These are phyloP conservation scores for Anacardium occidentale DNA, from an alignment of 345 rosid species.

Conservation along the genomic window DNA sequence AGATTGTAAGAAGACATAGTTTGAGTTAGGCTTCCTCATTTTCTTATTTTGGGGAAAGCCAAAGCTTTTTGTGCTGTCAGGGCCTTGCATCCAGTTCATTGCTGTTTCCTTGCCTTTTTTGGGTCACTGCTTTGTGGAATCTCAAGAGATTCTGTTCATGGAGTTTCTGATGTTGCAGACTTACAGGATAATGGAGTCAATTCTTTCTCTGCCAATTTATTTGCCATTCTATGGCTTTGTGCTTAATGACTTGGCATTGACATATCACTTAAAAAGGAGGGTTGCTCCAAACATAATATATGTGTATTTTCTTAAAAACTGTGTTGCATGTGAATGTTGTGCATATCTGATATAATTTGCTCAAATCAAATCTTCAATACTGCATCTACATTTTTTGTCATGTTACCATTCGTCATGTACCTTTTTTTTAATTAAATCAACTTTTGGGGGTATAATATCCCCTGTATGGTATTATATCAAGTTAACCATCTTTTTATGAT, in stretches of 20 bases:
- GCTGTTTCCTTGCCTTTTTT: neutral
- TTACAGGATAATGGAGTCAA: neutral
- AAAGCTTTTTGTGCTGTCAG: neutral
- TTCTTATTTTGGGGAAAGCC: neutral
- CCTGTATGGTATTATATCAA: conserved; percentile 4
- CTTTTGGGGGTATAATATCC: neutral
- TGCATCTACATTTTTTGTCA: neutral
- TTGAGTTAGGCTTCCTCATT: neutral
- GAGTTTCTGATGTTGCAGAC: neutral
- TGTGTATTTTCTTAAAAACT: neutral
- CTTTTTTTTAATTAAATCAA: neutral
- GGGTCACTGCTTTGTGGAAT: neutral
- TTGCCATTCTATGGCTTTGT: conserved; percentile 2
- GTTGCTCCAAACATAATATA: neutral
- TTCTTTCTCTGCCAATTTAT: neutral
- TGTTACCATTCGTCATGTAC: neutral
- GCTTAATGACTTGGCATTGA: neutral
- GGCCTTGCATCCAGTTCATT: neutral
- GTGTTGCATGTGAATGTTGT: neutral
- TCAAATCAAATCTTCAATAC: neutral
- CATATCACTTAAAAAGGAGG: neutral
- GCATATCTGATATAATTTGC: neutral
- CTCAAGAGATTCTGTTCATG: neutral
- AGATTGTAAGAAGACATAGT: neutral
- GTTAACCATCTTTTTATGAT: conserved; percentile 13